These are phyloP conservation scores for Dendrobium huoshanense DNA, from an alignment of 106 monocot genomes.

Conservation along the genomic window DNA sequence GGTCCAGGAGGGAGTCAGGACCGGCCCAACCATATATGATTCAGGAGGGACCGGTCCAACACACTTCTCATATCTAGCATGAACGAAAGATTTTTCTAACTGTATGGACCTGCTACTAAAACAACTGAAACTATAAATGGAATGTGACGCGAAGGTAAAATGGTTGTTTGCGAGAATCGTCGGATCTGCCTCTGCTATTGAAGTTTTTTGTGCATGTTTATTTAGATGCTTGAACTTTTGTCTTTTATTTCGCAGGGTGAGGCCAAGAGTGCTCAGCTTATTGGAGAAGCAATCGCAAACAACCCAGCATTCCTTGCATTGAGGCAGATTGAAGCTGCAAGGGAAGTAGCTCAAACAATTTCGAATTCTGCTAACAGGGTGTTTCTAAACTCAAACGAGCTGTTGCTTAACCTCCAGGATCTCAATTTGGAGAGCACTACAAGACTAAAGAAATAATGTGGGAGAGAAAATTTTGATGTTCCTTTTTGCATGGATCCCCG, in stretches of 20 bases:
- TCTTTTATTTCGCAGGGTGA: constrained; percentile 13
- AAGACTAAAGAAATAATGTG: background rate
- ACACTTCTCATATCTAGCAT: background rate
- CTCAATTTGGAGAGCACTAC: background rate
- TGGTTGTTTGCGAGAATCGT: no score
- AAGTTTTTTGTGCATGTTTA: background rate
- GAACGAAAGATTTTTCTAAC: background rate
- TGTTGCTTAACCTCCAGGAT: constrained; percentile 25
- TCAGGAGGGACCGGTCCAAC: background rate
- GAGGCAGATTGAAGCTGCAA: constrained; percentile 28
- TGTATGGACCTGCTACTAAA: background rate
- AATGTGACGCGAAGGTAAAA: background rate
- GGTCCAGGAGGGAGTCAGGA: no score
- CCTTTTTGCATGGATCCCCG: background rate
- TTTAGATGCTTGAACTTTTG: background rate
- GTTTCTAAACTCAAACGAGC: constrained; percentile 22
- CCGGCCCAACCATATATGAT: no score
- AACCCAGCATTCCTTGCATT: constrained; percentile 23
- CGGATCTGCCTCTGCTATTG: background rate
- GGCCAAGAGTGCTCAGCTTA: constrained; percentile 25
- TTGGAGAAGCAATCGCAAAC: constrained; percentile 22
- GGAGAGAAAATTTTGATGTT: background rate
- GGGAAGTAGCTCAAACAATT: constrained; percentile 24
- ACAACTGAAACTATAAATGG: background rate
- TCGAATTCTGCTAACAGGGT: constrained; percentile 20